phyloP scores from a whole-genome alignment of 2,329 filamentous ascomycete species.

The Penicillium sp. region DNA sequence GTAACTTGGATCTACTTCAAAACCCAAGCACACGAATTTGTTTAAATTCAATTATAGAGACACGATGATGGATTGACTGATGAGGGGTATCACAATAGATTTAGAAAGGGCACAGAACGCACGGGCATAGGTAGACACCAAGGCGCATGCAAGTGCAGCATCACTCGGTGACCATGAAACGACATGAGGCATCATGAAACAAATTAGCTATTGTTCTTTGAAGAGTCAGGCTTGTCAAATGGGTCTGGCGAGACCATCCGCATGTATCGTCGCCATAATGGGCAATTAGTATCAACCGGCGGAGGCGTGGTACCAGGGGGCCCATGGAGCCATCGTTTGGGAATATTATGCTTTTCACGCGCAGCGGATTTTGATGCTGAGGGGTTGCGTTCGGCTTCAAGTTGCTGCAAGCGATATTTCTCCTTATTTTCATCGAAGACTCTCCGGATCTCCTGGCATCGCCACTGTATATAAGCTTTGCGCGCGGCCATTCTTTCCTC shows the following conservation, averaged over 20 bases:
- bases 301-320: neutral
- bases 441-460: conserved; percentile 35
- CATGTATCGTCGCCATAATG: neutral
- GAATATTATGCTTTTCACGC: neutral
- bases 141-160: neutral
- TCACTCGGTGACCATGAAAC: neutral
- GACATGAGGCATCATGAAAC: neutral
- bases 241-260: neutral
- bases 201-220: neutral
- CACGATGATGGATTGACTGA: too few relatives aligned
- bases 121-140: neutral
- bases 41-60: neutral
- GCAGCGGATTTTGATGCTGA: neutral
- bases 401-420: neutral
- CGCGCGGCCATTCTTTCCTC: conserved; percentile 60
- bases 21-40: neutral
- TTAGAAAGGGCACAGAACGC: neutral
- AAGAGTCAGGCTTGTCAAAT: neutral
- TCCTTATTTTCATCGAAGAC: conserved; percentile 41
- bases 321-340: neutral
- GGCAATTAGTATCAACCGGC: neutral
- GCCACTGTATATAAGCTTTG: conserved; percentile 59
- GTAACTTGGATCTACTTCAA: neutral
- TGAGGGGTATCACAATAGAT: conserved; percentile 1
- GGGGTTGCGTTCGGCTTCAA: conserved; percentile 1